phyloP scores from a whole-genome alignment of 257 asterid genomes.

The Ballota nigra region DNA sequence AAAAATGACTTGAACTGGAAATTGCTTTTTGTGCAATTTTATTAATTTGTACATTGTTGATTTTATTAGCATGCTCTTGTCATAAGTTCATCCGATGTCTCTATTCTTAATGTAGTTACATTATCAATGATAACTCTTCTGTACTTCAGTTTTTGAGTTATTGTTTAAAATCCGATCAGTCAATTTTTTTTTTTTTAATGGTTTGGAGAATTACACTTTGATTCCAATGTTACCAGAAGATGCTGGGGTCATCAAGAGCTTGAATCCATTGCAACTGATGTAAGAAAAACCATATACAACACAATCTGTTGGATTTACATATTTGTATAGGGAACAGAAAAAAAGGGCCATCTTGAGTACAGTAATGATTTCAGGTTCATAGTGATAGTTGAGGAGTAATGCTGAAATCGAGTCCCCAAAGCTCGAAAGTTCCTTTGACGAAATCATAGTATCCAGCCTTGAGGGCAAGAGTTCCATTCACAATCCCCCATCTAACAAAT shows the following conservation, averaged over 20 bases:
- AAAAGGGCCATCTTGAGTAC: constrained; percentile 4
- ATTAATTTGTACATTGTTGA: not conserved
- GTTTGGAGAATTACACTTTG: not conserved
- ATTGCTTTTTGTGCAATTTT: not conserved
- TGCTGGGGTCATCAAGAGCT: not conserved
- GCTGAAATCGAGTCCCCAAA: constrained; percentile 81
- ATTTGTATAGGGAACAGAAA: constrained; percentile 18
- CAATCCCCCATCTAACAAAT: constrained; percentile 81
- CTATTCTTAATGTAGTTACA: not conserved
- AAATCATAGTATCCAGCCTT: constrained; percentile 94
- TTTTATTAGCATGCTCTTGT: not conserved
- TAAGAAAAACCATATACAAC: constrained; percentile 14
- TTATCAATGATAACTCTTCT: not conserved
- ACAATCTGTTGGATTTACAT: constrained; percentile 5
- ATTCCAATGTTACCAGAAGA: constrained; percentile 10
- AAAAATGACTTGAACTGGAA: not conserved
- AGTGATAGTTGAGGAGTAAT: constrained; percentile 65
- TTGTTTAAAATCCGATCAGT: not conserved
- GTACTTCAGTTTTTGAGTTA: not conserved
- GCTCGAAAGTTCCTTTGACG: constrained; percentile 80
- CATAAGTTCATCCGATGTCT: not conserved
- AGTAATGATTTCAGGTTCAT: constrained; percentile 47
- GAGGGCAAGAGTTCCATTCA: constrained; percentile 73
- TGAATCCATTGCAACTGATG: not conserved
- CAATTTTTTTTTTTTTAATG: not conserved